Evolutionary conservation across 2,329 filamentous ascomycete species (phyloP).

Genomic region (Penicillium sp.): DNA sequence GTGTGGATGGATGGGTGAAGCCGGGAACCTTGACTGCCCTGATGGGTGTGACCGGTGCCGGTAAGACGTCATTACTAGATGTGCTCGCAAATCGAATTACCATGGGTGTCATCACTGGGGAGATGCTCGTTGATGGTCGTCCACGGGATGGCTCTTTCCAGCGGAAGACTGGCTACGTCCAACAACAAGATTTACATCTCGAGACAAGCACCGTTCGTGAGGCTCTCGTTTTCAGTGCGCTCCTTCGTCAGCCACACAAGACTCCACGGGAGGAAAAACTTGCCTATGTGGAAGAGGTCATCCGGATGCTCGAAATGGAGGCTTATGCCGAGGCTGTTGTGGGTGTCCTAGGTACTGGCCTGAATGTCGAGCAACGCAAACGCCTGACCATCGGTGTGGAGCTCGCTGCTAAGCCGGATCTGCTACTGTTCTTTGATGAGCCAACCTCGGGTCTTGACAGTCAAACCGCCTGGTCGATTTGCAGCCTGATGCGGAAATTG

Average conservation of each 20-base stretch:
- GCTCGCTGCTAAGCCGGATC: slow-evolving; percentile 82
- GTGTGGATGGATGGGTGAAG: slow-evolving; percentile 90
- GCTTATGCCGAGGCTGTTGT: slow-evolving; percentile 86
- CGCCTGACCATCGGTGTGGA: slow-evolving; percentile 91
- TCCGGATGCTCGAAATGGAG: slow-evolving; percentile 84
- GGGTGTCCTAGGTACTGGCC: slow-evolving; percentile 78
- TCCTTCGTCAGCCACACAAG: slow-evolving; percentile 79
- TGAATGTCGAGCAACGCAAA: slow-evolving; percentile 65
- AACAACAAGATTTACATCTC: slow-evolving; percentile 87
- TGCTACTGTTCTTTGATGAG: slow-evolving; percentile 89
- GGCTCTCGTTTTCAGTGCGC: slow-evolving; percentile 79
- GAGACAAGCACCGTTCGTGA: slow-evolving; percentile 84
- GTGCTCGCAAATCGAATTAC: slow-evolving; percentile 80
- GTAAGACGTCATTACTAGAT: slow-evolving; percentile 87
- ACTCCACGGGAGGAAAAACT: slow-evolving; percentile 73
- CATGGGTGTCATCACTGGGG: slow-evolving; percentile 82
- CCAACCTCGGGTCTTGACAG: slow-evolving; percentile 90
- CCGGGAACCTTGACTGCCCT: slow-evolving; percentile 85
- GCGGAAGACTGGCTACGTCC: slow-evolving; percentile 58
- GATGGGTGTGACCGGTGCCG: slow-evolving; percentile 88
- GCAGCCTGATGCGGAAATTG: slow-evolving; percentile 81
- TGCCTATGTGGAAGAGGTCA: slow-evolving; percentile 83
- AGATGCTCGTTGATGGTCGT: slow-evolving; percentile 76
- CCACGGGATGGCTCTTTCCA: slow-evolving; percentile 76
- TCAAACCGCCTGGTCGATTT: slow-evolving; percentile 88